phyloP scores from a whole-genome alignment of 805 yeast species.

The Ogataea nakhonphanomensis region DNA sequence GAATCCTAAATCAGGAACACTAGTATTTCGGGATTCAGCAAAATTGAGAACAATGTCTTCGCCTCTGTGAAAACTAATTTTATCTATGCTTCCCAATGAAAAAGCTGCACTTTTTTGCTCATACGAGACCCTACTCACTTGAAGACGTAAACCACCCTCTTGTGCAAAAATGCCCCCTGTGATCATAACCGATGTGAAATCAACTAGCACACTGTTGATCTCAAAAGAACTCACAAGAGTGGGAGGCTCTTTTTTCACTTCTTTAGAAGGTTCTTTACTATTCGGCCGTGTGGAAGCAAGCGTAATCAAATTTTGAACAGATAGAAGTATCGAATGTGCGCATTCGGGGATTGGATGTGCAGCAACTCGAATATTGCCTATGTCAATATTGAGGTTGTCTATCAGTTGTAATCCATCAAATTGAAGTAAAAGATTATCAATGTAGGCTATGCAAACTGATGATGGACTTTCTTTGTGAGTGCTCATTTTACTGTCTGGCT shows the following conservation, averaged over 20 bases:
- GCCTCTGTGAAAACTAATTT: conserved; percentile 27
- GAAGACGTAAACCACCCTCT: conserved; percentile 29
- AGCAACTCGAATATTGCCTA: conserved; percentile 42
- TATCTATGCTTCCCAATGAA: conserved; percentile 47
- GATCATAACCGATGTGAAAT: conserved; percentile 45
- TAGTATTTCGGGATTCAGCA: conserved; percentile 26
- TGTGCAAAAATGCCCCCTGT: conserved; percentile 40
- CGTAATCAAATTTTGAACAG: conserved; percentile 33
- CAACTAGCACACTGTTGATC: conserved; percentile 37
- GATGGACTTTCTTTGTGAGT: conserved; percentile 1
- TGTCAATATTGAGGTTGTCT: conserved; percentile 36
- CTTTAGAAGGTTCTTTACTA: conserved; percentile 5
- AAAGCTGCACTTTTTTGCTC: conserved; percentile 42
- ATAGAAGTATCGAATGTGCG: conserved; percentile 34
- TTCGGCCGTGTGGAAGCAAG: conserved; percentile 6
- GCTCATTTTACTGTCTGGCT: not conserved
- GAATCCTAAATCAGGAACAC: conserved; percentile 48
- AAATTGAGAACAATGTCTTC: conserved; percentile 27
- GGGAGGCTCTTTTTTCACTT: conserved; percentile 16
- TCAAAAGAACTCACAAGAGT: conserved; percentile 38
- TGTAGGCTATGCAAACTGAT: conserved; percentile 26
- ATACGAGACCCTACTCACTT: conserved; percentile 33
- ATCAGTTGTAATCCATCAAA: conserved; percentile 46
- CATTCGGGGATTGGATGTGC: conserved; percentile 42
- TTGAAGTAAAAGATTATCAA: conserved; percentile 38